Evolutionary conservation across 2,329 filamentous ascomycete species (phyloP).

Genomic region (Elsinoe perseae): DNA sequence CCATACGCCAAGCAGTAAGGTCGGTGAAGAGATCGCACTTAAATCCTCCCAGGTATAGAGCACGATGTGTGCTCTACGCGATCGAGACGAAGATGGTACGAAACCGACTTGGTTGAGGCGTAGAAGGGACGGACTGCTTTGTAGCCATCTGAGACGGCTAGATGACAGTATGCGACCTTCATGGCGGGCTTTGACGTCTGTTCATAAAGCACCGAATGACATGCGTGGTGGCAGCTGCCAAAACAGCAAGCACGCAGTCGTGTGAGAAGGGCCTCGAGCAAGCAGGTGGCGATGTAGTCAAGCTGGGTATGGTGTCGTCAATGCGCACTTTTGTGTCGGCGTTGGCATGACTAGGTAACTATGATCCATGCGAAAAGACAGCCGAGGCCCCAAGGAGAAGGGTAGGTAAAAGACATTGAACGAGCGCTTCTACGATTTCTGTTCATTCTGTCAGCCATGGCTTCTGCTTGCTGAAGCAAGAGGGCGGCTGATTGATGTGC

Average conservation of each 20-base stretch:
- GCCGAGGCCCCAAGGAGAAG: not conserved
- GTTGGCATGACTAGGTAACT: not conserved
- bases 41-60: not conserved
- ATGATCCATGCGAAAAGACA: not conserved
- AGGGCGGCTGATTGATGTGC: conserved; percentile 2
- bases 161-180: not conserved
- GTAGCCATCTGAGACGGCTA: not conserved
- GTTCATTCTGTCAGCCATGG: conserved; percentile 20
- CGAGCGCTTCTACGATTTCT: conserved; percentile 20
- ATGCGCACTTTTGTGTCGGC: conserved; percentile 10
- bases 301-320: conserved; percentile 16
- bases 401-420: not conserved
- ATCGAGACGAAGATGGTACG: not conserved
- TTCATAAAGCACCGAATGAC: not conserved
- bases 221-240: not conserved
- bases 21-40: not conserved
- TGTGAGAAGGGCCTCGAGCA: not conserved
- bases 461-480: not conserved
- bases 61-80: not conserved
- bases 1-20: not conserved
- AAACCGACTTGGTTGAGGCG: not conserved
- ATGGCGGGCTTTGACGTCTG: not conserved
- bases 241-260: not conserved
- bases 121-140: not conserved
- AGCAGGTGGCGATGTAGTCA: conserved; percentile 13